Percentiles rank a stretch among this genome's conserved stretches.
phyloP scores from a whole-genome alignment of 2,329 filamentous ascomycete genomes.

The Calonectria hongkongensis region DNA sequence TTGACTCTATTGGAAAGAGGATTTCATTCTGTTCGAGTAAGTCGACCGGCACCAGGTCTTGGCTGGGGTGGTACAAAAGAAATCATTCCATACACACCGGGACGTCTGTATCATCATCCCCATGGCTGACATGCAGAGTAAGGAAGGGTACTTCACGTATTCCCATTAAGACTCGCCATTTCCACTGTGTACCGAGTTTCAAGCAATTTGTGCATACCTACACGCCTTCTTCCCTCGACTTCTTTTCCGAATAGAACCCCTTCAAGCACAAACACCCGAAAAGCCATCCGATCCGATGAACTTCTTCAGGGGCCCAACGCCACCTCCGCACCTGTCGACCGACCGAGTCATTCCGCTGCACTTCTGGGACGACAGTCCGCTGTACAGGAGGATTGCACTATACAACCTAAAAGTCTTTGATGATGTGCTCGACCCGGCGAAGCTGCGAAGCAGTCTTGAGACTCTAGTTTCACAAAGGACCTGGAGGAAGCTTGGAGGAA shows the following conservation, averaged over 20 bases:
- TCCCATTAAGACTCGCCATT: background rate
- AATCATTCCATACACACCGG: background rate
- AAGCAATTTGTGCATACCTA: background rate
- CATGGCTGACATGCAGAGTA: background rate
- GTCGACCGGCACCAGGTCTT: background rate
- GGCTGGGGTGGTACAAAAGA: background rate
- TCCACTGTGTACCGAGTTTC: background rate
- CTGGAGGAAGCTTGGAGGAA: constrained; percentile 37
- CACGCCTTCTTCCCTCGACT: no score
- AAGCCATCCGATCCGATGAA: constrained; percentile 18
- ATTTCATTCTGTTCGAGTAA: background rate
- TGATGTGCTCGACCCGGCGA: constrained; percentile 36
- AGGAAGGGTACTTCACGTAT: background rate
- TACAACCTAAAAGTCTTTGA: constrained; percentile 41
- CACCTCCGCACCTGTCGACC: constrained; percentile 26
- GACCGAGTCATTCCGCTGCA: constrained; percentile 34
- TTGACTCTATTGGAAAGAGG: background rate
- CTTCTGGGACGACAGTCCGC: constrained; percentile 38
- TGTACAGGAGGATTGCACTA: constrained; percentile 36
- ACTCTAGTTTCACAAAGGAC: constrained; percentile 23
- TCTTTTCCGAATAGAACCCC: background rate
- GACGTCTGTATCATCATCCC: background rate
- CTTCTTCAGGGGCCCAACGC: constrained; percentile 30
- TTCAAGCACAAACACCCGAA: background rate
- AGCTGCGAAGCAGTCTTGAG: constrained; percentile 37